A percentile compares a stretch with the other conserved stretches of the same genome.
Evolutionary conservation across 768 basidiomycete species (phyloP).

Genomic region (Psilocybe cubensis): DNA sequence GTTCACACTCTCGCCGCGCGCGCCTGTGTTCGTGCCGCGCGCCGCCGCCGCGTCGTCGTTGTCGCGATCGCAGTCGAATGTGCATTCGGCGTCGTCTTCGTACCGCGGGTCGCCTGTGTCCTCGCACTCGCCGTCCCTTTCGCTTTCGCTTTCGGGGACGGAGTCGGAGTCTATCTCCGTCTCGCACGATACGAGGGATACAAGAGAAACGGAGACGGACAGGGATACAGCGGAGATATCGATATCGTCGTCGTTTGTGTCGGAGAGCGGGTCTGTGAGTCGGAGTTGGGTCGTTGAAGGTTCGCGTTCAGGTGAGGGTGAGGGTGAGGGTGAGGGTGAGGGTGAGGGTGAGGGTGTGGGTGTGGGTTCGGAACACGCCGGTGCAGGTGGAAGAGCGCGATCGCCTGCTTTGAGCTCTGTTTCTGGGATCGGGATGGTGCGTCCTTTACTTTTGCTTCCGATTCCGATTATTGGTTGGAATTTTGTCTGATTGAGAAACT

Average conservation of each 20-base stretch:
- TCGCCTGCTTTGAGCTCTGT: background rate
- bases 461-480: too few species aligned
- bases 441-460: constrained; percentile 13
- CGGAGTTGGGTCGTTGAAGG: constrained; percentile 39
- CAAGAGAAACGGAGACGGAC: constrained; percentile 6
- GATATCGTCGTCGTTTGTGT: constrained; percentile 21
- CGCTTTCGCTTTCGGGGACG: background rate
- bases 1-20: too few species aligned
- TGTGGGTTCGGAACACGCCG: too few species aligned
- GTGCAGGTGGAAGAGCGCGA: background rate
- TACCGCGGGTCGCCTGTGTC: background rate
- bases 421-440: constrained; percentile 15
- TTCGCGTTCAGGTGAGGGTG: background rate
- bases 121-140: too few species aligned
- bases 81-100: background rate
- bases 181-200: too few species aligned
- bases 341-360: too few species aligned
- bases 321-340: too few species aligned
- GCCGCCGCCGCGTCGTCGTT: too few species aligned
- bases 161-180: background rate
- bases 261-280: constrained; percentile 26
- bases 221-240: too few species aligned
- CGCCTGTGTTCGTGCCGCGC: too few species aligned
- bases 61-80: background rate
- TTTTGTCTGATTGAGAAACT: too few species aligned